phyloP scores from a whole-genome alignment of 2,329 filamentous ascomycete species.

The Sordariomycetes sp. region DNA sequence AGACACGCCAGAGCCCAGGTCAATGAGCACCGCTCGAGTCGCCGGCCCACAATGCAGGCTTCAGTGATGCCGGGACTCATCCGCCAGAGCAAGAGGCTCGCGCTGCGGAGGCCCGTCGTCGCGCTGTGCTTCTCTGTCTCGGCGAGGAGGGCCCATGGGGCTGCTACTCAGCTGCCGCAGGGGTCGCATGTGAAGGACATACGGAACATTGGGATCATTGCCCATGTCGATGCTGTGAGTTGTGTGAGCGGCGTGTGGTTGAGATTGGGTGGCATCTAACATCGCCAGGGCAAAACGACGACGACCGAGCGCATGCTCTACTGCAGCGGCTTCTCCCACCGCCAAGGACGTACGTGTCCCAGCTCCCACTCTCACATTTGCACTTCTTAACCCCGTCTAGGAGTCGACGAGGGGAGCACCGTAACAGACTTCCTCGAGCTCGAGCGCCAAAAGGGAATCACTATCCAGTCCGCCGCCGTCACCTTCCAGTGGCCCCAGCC shows the following conservation, averaged over 20 bases:
- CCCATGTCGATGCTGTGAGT: slow-evolving; percentile 81
- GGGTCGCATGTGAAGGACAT: slow-evolving; percentile 29
- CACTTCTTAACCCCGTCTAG: slow-evolving; percentile 21
- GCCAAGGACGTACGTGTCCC: slow-evolving; percentile 53
- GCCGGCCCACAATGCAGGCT: background rate
- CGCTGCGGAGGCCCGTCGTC: background rate
- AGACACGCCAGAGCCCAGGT: background rate
- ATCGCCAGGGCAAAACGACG: slow-evolving; percentile 70
- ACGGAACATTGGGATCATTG: slow-evolving; percentile 95
- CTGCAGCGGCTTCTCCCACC: slow-evolving; percentile 78
- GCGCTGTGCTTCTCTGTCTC: background rate
- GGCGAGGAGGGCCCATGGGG: background rate
- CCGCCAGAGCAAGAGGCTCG: background rate
- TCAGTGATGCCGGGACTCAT: slow-evolving; percentile 2
- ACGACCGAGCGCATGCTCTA: slow-evolving; percentile 99
- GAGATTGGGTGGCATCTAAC: background rate
- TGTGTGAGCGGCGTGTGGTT: background rate
- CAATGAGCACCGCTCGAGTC: background rate
- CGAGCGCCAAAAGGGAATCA: slow-evolving; percentile 55
- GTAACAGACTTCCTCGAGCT: slow-evolving; percentile 94
- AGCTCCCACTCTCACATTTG: slow-evolving; percentile 3
- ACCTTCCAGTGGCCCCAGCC: slow-evolving; percentile 82
- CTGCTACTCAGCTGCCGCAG: background rate
- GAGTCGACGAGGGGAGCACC: slow-evolving; percentile 93
- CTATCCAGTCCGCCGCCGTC: slow-evolving; percentile 89